Evolutionary conservation across 1,284 basidiomycete species (phyloP), one percentile per base, ranked within the genome.

Genomic region (Trichosporon ovoides): DNA sequence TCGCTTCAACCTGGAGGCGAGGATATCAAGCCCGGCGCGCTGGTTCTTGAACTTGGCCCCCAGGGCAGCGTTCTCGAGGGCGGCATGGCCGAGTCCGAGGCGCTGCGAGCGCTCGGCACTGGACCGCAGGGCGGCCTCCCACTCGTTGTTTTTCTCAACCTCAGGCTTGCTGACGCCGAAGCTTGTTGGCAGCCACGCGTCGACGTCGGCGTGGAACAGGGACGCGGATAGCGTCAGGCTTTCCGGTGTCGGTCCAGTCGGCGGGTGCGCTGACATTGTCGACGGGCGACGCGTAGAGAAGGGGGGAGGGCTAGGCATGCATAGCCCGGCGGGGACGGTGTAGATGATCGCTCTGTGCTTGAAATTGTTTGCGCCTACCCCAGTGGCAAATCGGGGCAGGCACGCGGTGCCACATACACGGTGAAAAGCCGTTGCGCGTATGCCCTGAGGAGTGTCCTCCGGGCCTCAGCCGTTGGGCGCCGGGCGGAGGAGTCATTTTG

Each of bases 71-170:
- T 63, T 57, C 22, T 63, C 60, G 11, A 68, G 60, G n/a, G 53
- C 49, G 2, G 72, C 70, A 60, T 75, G 73, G 16, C 73, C 73
- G 2, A 72, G 55, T 2, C 73, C 73, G 7, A 73, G 59, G 11
- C 66, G 55, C 48, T 66, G 67, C 10, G 59, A 24, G 50, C 59
- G 53, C 40, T 53, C 51, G 14, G 57, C 50, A 18, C 34, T 35
- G 18, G 36, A 31, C 6, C 58, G 55, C 13, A 60, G 54, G 2
- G 61, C 64, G 2, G 52, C 19, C 3, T 62, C 64, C 57, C 58
- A 63, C 13, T 63, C 62, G 10, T 38, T 35, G 3, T 54, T 50
- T 34, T 61, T 59, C 1, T 31, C 52, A 12, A n/a, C 24, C 11
- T 57, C 54, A 33, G 55, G 33, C 34, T 31, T 37, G 14, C 37